These are phyloP conservation scores for Mycena capillaripes DNA, from an alignment of 768 basidiomycete genomes.

Conservation along the genomic window DNA sequence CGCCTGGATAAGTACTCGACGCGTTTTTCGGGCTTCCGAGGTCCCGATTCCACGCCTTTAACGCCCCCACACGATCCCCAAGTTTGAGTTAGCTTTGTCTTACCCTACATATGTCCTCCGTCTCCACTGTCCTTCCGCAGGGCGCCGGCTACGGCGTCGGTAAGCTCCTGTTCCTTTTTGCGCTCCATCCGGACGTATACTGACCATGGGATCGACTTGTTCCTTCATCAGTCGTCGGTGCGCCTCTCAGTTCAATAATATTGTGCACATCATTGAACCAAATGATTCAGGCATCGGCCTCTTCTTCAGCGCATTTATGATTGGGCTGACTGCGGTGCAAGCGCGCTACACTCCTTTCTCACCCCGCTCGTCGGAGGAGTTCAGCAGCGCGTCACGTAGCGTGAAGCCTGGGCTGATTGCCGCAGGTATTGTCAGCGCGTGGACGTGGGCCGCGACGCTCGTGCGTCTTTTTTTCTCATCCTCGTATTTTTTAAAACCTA, in stretches of 20 bases:
- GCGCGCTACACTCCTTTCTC: conserved; percentile 87
- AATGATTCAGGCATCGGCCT: conserved; percentile 78
- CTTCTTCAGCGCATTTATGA: conserved; percentile 89
- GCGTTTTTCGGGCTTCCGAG: not conserved
- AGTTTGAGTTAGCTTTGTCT: not conserved
- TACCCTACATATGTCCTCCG: conserved; percentile 7
- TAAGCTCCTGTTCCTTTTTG: conserved; percentile 15
- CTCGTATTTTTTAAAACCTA: too few relatives aligned
- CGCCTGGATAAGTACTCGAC: not conserved
- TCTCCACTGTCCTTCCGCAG: conserved; percentile 69
- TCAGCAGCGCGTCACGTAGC: conserved; percentile 84
- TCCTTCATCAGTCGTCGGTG: conserved; percentile 62
- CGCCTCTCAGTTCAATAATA: conserved; percentile 19
- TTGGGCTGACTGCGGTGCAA: conserved; percentile 84
- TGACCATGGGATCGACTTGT: not conserved
- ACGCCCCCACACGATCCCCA: not conserved
- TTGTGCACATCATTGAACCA: not conserved
- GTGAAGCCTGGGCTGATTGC: conserved; percentile 95
- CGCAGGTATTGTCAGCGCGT: conserved; percentile 92
- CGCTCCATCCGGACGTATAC: too few relatives aligned
- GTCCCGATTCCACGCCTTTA: not conserved
- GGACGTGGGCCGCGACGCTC: conserved; percentile 91
- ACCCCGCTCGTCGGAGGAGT: conserved; percentile 85
- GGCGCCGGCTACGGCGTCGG: conserved; percentile 86
- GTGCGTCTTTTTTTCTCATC: conserved; percentile 48